Percentiles rank a stretch among this genome's conserved stretches.
These are phyloP conservation scores for Penicillium sp. DNA, from an alignment of 2,329 filamentous ascomycete genomes.

Conservation along the genomic window DNA sequence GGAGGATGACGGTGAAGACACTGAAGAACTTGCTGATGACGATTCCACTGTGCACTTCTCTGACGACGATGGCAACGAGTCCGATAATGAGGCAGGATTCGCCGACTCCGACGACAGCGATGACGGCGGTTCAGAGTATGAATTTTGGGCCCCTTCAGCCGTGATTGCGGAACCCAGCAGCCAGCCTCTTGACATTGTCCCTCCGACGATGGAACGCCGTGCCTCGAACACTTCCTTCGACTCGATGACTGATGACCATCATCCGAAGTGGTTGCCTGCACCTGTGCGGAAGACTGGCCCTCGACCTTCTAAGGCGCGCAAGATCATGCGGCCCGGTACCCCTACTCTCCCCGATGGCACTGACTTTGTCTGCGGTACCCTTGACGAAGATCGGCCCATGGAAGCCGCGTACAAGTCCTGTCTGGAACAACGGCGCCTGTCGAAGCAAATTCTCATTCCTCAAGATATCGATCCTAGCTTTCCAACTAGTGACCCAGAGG, in stretches of 20 bases:
- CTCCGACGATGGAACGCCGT: constrained; percentile 41
- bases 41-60: constrained; percentile 50
- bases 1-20: constrained; percentile 54
- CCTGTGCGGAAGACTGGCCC: constrained; percentile 25
- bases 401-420: constrained; percentile 89
- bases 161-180: constrained; percentile 48
- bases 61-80: constrained; percentile 66
- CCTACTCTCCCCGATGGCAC: constrained; percentile 93
- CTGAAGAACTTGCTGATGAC: constrained; percentile 61
- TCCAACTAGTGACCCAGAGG: constrained; percentile 85
- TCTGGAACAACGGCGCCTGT: constrained; percentile 70
- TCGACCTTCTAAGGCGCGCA: constrained; percentile 38
- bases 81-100: constrained; percentile 69
- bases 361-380: constrained; percentile 96
- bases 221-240: constrained; percentile 51
- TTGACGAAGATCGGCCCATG: constrained; percentile 91
- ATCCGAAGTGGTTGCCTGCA: constrained; percentile 26
- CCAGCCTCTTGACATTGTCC: constrained; percentile 46
- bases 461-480: constrained; percentile 98
- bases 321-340: constrained; percentile 59
- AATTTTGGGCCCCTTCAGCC: constrained; percentile 55
- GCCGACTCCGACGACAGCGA: constrained; percentile 62
- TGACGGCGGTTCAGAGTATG: constrained; percentile 56
- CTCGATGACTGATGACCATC: constrained; percentile 38
- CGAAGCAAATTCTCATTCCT: constrained; percentile 76